A percentile compares a stretch with the other conserved stretches of the same genome.
These are phyloP conservation scores for Peniophora sp. DNA, from an alignment of 1,284 basidiomycete species.

Conservation along the genomic window DNA sequence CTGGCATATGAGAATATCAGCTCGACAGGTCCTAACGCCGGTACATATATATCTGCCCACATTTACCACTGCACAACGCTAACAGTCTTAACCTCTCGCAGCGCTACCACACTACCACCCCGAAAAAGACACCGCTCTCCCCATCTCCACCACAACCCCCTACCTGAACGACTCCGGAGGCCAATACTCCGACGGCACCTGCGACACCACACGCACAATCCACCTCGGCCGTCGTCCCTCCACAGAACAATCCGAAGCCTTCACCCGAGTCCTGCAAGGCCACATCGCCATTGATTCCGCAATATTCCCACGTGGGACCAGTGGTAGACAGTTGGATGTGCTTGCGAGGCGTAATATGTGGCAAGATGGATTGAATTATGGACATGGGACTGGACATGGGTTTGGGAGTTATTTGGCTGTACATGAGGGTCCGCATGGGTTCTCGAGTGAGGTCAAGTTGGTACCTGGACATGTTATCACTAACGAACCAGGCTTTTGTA, in stretches of 20 bases:
- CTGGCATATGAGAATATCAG: slow-evolving; percentile 93
- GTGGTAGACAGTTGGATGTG: slow-evolving; percentile 75
- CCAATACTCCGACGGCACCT: slow-evolving; percentile 86
- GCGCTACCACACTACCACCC: slow-evolving; percentile 93
- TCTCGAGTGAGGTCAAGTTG: slow-evolving; percentile 61
- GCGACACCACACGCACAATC: slow-evolving; percentile 87
- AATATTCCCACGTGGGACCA: slow-evolving; percentile 85
- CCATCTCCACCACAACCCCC: slow-evolving; percentile 65
- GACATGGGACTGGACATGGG: slow-evolving; percentile 77
- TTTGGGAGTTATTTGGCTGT: slow-evolving; percentile 77
- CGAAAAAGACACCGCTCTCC: slow-evolving; percentile 64
- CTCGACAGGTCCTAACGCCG: slow-evolving; percentile 84
- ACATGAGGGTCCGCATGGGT: slow-evolving; percentile 71
- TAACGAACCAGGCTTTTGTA: slow-evolving; percentile 82
- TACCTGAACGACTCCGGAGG: slow-evolving; percentile 93
- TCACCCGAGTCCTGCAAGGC: slow-evolving; percentile 92
- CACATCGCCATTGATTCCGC: slow-evolving; percentile 92
- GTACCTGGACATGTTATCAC: slow-evolving; percentile 81
- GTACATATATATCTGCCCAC: no score
- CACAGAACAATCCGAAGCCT: slow-evolving; percentile 80
- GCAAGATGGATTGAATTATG: slow-evolving; percentile 83
- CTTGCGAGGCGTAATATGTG: slow-evolving; percentile 81
- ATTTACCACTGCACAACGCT: no score
- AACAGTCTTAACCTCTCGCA: no score
- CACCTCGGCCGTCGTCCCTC: slow-evolving; percentile 78